Evolutionary conservation across 345 rosid species (phyloP).

Genomic region (Gynandropsis gynandra): DNA sequence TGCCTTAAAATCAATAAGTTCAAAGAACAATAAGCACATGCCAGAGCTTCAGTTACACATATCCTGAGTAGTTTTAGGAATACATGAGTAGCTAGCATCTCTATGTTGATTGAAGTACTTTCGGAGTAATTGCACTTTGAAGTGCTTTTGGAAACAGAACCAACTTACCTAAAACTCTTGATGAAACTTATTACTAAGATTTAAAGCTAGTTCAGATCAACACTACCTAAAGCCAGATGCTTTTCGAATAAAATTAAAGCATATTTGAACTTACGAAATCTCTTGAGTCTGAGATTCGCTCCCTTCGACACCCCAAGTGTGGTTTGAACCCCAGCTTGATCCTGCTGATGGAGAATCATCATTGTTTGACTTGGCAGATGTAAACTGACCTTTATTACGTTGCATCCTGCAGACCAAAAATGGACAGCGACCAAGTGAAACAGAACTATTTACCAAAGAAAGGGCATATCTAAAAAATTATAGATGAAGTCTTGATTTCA

Average conservation of each 20-base stretch:
- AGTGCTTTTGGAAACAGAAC: slow-evolving; percentile 4
- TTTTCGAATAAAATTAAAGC: background rate
- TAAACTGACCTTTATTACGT: slow-evolving; percentile 58
- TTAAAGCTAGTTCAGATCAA: slow-evolving; percentile 3
- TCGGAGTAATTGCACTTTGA: background rate
- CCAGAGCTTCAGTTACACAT: too few relatives aligned
- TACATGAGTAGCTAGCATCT: background rate
- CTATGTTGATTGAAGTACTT: slow-evolving; percentile 1
- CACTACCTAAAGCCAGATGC: background rate
- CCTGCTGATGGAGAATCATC: slow-evolving; percentile 51
- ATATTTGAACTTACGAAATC: slow-evolving; percentile 35
- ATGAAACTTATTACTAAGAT: slow-evolving; percentile 6
- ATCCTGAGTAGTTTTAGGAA: too few relatives aligned
- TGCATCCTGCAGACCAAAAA: slow-evolving; percentile 42
- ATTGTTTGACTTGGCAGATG: slow-evolving; percentile 46
- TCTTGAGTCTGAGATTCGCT: slow-evolving; percentile 45
- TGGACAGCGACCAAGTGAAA: slow-evolving; percentile 9
- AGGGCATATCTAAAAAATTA: slow-evolving; percentile 8
- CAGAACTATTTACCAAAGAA: background rate
- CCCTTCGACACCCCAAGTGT: slow-evolving; percentile 38
- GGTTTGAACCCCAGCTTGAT: slow-evolving; percentile 46
- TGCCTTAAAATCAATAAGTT: too few relatives aligned
- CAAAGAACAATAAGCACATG: too few relatives aligned
- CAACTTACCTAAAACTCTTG: slow-evolving; percentile 6
- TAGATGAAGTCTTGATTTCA: slow-evolving; percentile 10